phyloP scores from a whole-genome alignment of 2,329 filamentous ascomycete genomes.

The Hymenoscyphus occultus region DNA sequence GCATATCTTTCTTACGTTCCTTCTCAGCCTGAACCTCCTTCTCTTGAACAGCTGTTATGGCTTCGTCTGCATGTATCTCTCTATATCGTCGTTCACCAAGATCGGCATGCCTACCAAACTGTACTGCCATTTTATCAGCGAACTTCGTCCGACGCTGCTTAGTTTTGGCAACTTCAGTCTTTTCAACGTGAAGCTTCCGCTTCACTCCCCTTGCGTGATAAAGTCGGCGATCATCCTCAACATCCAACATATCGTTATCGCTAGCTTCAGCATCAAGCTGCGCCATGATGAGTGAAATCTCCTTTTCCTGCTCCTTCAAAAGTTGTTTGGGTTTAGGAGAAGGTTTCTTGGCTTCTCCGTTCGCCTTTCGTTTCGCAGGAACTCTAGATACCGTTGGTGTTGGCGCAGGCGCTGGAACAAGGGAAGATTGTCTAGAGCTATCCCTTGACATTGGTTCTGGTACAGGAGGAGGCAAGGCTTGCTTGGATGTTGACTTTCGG shows the following conservation, averaged over 20 bases:
- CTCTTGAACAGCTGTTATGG: slow-evolving; percentile 81
- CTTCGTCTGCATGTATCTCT: slow-evolving; percentile 72
- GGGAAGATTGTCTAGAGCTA: slow-evolving; percentile 46
- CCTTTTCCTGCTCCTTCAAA: slow-evolving; percentile 61
- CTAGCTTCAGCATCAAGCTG: slow-evolving; percentile 56
- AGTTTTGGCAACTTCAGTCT: slow-evolving; percentile 60
- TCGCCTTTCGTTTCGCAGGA: slow-evolving; percentile 37
- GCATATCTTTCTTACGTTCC: slow-evolving; percentile 99
- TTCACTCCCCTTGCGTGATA: slow-evolving; percentile 61
- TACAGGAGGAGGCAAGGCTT: slow-evolving; percentile 24
- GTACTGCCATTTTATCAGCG: slow-evolving; percentile 54
- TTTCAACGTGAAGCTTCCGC: slow-evolving; percentile 64
- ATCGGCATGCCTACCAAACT: slow-evolving; percentile 65
- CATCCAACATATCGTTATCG: slow-evolving; percentile 53
- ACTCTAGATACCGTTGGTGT: slow-evolving; percentile 46
- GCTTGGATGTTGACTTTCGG: slow-evolving; percentile 29
- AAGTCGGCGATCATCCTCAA: slow-evolving; percentile 47
- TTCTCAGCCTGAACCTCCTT: slow-evolving; percentile 93
- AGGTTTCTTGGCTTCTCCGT: slow-evolving; percentile 56
- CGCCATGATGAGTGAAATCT: slow-evolving; percentile 64
- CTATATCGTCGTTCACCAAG: slow-evolving; percentile 75
- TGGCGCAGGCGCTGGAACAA: slow-evolving; percentile 39
- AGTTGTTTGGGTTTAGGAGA: slow-evolving; percentile 45
- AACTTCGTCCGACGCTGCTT: slow-evolving; percentile 61
- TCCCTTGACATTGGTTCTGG: slow-evolving; percentile 31